Evolutionary conservation across 805 yeast species (phyloP), one percentile per base, ranked within the genome.

Genomic region (Lachancea cidri): DNA sequence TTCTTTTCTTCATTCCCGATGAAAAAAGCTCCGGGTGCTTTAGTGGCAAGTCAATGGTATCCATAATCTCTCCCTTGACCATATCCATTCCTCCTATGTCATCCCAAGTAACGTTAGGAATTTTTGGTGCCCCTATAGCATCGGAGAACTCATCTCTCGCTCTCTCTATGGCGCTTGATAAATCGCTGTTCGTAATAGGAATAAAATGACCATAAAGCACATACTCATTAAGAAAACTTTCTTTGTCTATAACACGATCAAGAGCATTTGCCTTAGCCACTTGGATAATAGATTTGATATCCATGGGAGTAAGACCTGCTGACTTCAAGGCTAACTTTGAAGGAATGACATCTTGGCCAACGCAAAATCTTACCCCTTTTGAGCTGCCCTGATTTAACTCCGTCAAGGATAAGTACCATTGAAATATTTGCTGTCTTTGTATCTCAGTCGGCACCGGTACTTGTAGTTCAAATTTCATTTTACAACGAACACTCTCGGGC

Each of bases 91-190:
- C 98, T 25, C 98, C 98, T 41, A 93, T 94, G 62, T 93, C 98
- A 48, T 85, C 93, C 98, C 98, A 93, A 46, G 80, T 80, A 5
- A 93, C 98, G 54, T 84, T 79, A 2, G 98, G 98, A 47, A 93
- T 91, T 47, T 87, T 72, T 13, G 98, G 98, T 0, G 98, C 98
- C 5, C 98, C 98, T 43, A 93, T 89, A 0, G 96, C 84, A 49
- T 87, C 96, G 52, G 95, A 83, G 62, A 83, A 89, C 58, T 86
- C 88, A 54, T 77, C 80, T 55, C 98, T 71, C 0, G 97, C 96
- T 42, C 75, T 81, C 42, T 80, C 77, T 39, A 88, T 86, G 0
- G 96, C 82, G 19, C 59, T 67, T 68, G 7, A 83, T 55, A 6
- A 59, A 42, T 2, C 91, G 87, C 3, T 82, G 80, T 48, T 74